A percentile compares a stretch with the other conserved stretches of the same genome.
Conservation (phyloP, 2,329 filamentous ascomycete genomes). For the Graphium sp. region DNA sequence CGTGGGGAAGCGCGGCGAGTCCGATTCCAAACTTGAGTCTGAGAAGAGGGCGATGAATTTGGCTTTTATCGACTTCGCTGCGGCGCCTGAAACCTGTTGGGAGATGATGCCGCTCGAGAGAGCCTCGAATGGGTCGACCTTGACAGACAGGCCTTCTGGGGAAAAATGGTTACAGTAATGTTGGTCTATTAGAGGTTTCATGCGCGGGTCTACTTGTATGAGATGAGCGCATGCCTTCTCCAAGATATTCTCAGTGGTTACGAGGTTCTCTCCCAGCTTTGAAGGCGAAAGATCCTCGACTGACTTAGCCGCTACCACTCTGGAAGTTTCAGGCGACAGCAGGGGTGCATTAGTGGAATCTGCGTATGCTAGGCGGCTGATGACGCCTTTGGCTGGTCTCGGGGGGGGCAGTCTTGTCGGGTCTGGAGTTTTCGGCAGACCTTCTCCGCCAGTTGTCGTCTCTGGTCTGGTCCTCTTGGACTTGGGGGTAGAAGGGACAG, state of each 20-base stretch:
- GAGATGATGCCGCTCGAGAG: slow-evolving; percentile 81
- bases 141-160: slow-evolving; percentile 64
- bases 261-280: slow-evolving; percentile 13
- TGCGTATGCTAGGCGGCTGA: slow-evolving; percentile 2
- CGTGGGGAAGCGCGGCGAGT: slow-evolving; percentile 46
- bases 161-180: slow-evolving; percentile 69
- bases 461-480: too few relatives aligned
- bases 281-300: slow-evolving; percentile 12
- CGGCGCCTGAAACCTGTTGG: slow-evolving; percentile 89
- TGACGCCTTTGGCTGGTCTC: too few relatives aligned
- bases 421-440: too few relatives aligned
- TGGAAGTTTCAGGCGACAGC: slow-evolving; percentile 53
- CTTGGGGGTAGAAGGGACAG: too few relatives aligned
- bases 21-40: too few relatives aligned
- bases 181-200: slow-evolving; percentile 55
- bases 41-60: slow-evolving; percentile 67
- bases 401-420: too few relatives aligned
- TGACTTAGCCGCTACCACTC: slow-evolving; percentile 33
- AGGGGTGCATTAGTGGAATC: slow-evolving; percentile 16
- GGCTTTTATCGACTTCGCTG: slow-evolving; percentile 73
- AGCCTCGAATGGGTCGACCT: slow-evolving; percentile 74
- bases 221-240: slow-evolving; percentile 62
- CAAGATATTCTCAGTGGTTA: slow-evolving; percentile 56
- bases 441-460: too few relatives aligned
- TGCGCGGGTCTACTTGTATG: slow-evolving; percentile 52